Percentiles rank a stretch among this genome's conserved stretches.
Conservation (phyloP, 768 basidiomycete species). For the Wakefieldia striispora region DNA sequence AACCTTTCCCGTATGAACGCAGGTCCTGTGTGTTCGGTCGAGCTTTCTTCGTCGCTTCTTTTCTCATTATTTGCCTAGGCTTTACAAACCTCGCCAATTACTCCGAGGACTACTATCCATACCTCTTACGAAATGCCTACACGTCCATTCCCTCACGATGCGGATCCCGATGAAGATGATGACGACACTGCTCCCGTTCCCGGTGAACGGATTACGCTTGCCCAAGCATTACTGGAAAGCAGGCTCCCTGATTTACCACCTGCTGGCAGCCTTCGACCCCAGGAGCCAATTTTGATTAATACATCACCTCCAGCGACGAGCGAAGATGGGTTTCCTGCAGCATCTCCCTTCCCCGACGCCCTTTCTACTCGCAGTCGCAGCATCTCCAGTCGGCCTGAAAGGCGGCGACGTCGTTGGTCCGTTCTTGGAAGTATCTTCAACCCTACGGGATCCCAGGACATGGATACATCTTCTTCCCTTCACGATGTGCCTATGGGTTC, state of each 20-base stretch:
- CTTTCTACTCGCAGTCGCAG: constrained; percentile 34
- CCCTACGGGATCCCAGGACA: constrained; percentile 23
- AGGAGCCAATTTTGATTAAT: constrained; percentile 65
- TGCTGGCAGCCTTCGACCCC: constrained; percentile 58
- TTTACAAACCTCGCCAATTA: constrained; percentile 38
- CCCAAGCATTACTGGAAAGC: constrained; percentile 74
- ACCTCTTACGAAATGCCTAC: constrained; percentile 26
- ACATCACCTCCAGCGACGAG: constrained; percentile 38
- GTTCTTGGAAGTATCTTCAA: constrained; percentile 51
- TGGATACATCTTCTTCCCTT: constrained; percentile 28
- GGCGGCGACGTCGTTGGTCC: constrained; percentile 71
- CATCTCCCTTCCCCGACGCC: constrained; percentile 48
- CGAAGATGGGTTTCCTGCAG: constrained; percentile 44
- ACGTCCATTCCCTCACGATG: constrained; percentile 36
- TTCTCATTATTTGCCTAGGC: constrained; percentile 65
- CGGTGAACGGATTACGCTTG: constrained; percentile 66
- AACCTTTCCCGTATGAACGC: constrained; percentile 38
- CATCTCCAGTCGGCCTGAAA: constrained; percentile 31
- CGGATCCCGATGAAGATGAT: constrained; percentile 58
- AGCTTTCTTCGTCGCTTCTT: constrained; percentile 61
- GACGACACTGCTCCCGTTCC: constrained; percentile 40
- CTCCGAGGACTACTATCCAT: constrained; percentile 20
- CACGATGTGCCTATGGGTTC: constrained; percentile 18
- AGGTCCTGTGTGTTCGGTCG: constrained; percentile 35
- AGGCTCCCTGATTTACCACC: constrained; percentile 75